Percentiles rank a stretch among this genome's conserved stretches.
These are phyloP conservation scores for Tolypocladium tropicale DNA, from an alignment of 2,329 filamentous ascomycete species.

Conservation along the genomic window DNA sequence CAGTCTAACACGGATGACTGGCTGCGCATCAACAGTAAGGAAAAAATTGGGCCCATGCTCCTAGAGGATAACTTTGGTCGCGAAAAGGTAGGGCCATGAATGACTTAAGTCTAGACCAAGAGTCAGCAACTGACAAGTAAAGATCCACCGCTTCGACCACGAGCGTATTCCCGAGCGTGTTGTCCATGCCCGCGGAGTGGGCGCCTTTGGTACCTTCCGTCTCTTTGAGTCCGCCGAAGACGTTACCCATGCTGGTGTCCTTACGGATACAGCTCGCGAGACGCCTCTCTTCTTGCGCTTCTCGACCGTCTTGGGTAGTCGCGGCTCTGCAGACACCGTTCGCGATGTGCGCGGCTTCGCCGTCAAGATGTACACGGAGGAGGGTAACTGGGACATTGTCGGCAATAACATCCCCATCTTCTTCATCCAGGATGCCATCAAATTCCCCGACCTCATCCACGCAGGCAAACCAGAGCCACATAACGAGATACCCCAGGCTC, in stretches of 20 bases:
- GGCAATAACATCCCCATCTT: conserved; percentile 62
- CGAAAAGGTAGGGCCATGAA: conserved; percentile 52
- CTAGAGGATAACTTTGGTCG: conserved; percentile 52
- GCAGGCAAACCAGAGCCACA: conserved; percentile 63
- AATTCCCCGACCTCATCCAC: conserved; percentile 56
- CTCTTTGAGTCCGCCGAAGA: conserved; percentile 57
- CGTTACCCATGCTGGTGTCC: conserved; percentile 55
- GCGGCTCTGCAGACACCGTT: conserved; percentile 70
- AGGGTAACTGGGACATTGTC: conserved; percentile 59
- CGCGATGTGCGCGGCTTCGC: conserved; percentile 78
- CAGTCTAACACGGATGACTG: conserved; percentile 67
- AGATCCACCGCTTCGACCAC: conserved; percentile 68
- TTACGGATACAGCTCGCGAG: conserved; percentile 44
- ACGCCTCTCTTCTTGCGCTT: conserved; percentile 43
- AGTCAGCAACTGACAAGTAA: neutral
- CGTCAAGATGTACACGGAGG: conserved; percentile 54
- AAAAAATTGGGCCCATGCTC: conserved; percentile 55
- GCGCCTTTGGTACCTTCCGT: conserved; percentile 61
- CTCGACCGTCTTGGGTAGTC: conserved; percentile 66
- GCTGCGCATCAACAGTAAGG: conserved; percentile 53
- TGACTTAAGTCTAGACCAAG: conserved; percentile 2
- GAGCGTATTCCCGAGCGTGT: conserved; percentile 44
- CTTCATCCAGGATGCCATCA: conserved; percentile 59
- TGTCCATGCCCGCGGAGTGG: conserved; percentile 61
- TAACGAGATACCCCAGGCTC: conserved; percentile 64